phyloP scores from a whole-genome alignment of 78 protist species.

The Dictyostelium intermedium region DNA sequence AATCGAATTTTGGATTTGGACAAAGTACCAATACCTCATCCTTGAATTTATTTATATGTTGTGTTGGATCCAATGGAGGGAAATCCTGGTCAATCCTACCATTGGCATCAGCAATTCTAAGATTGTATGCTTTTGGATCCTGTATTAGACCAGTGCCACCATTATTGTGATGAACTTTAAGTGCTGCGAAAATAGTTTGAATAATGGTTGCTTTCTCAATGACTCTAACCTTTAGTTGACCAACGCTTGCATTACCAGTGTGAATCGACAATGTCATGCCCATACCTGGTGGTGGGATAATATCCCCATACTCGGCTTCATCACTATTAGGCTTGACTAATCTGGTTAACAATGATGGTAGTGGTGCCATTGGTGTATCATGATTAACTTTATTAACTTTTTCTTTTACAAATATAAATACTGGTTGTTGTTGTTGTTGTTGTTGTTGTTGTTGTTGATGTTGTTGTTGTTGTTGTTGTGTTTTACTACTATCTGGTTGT shows the following conservation, averaged over 20 bases:
- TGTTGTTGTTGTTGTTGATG: not conserved
- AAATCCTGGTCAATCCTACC: conserved; percentile 58
- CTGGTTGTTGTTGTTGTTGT: conserved; percentile 12
- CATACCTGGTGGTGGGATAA: conserved; percentile 48
- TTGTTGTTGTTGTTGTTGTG: not conserved
- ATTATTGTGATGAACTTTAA: not conserved
- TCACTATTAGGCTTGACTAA: conserved; percentile 35
- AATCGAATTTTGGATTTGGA: conserved; percentile 56
- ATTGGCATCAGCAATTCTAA: conserved; percentile 55
- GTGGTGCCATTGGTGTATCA: not conserved
- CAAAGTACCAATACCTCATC: conserved; percentile 46
- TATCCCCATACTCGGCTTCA: conserved; percentile 53
- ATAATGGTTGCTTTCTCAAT: conserved; percentile 60
- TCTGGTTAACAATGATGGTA: conserved; percentile 40
- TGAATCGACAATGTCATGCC: conserved; percentile 34
- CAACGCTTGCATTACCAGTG: conserved; percentile 4
- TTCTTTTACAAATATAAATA: conserved; percentile 65
- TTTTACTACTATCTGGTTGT: conserved; percentile 10
- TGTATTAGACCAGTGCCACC: not conserved
- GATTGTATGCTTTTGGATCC: conserved; percentile 62
- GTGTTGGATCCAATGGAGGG: conserved; percentile 63
- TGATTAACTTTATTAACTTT: not conserved
- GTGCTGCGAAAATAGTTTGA: conserved; percentile 54
- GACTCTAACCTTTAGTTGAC: conserved; percentile 29
- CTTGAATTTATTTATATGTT: conserved; percentile 35